Conservation (phyloP, 768 basidiomycete species). For the Tephrocybe sp. region DNA sequence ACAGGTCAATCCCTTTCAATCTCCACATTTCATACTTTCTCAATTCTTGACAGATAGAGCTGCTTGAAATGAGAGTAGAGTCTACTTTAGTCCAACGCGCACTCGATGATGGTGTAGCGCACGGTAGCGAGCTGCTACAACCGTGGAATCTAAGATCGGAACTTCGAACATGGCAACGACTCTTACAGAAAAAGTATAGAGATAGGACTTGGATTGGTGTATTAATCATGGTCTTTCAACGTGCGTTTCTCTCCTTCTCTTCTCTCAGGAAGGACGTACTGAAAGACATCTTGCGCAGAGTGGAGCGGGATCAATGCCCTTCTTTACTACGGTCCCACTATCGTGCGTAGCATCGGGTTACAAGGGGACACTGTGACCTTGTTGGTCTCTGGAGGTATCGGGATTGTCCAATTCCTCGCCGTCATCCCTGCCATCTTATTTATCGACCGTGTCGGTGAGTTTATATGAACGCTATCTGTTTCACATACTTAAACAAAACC, state of each 20-base stretch:
- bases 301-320: constrained; percentile 89
- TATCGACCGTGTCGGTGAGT: constrained; percentile 64
- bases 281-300: constrained; percentile 42
- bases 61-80: constrained; percentile 77
- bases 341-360: constrained; percentile 65
- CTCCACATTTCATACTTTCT: not conserved
- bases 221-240: constrained; percentile 82
- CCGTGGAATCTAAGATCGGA: constrained; percentile 30
- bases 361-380: constrained; percentile 59
- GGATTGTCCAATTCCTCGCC: constrained; percentile 75
- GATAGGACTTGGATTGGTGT: constrained; percentile 69
- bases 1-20: constrained; percentile 34
- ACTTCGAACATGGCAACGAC: constrained; percentile 49
- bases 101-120: constrained; percentile 19
- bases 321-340: constrained; percentile 78
- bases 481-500: not conserved
- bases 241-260: constrained; percentile 37
- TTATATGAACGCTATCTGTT: not conserved
- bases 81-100: constrained; percentile 48
- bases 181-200: constrained; percentile 55
- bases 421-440: constrained; percentile 72
- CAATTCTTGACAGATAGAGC: constrained; percentile 50
- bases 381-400: constrained; percentile 76
- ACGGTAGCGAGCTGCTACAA: constrained; percentile 3
- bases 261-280: not conserved